Evolutionary conservation across 768 basidiomycete genomes (phyloP).

Genomic region (Pulveroboletus sp.): DNA sequence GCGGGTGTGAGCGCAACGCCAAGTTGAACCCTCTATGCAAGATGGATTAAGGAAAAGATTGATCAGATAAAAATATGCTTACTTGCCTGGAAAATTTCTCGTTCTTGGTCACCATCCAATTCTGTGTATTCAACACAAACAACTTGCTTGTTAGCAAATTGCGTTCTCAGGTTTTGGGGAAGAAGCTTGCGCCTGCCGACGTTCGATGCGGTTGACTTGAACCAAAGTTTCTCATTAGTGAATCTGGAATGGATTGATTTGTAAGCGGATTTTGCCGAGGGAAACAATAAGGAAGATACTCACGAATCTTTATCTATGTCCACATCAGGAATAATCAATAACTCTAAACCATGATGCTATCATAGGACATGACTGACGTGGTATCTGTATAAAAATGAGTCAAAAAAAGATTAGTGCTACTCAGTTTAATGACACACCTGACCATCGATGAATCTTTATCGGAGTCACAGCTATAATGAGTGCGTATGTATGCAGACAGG

Average conservation of each 20-base stretch:
- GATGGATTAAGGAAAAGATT: not conserved
- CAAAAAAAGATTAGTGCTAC: not conserved
- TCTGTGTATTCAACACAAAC: conserved; percentile 52
- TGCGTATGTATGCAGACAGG: not conserved
- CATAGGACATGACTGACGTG: conserved; percentile 36
- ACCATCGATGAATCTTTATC: conserved; percentile 51
- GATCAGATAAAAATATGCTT: not conserved
- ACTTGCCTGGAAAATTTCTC: conserved; percentile 62
- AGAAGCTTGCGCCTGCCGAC: conserved; percentile 31
- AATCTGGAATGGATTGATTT: conserved; percentile 13
- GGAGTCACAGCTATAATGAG: not conserved
- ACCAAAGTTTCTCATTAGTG: conserved; percentile 39
- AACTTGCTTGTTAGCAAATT: conserved; percentile 46
- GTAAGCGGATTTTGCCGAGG: not conserved
- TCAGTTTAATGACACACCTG: conserved; percentile 39
- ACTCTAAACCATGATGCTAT: not conserved
- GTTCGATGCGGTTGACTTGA: conserved; percentile 22
- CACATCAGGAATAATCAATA: conserved; percentile 4
- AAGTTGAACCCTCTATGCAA: conserved; percentile 46
- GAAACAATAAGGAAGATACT: conserved; percentile 8
- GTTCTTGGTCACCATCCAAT: conserved; percentile 51
- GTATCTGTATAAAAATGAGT: conserved; percentile 34
- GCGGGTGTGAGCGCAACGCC: conserved; percentile 50
- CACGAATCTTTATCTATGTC: conserved; percentile 41
- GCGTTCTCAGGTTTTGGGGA: conserved; percentile 30